phyloP scores from a whole-genome alignment of 1,284 basidiomycete species.

The Moniliophthora roreri region DNA sequence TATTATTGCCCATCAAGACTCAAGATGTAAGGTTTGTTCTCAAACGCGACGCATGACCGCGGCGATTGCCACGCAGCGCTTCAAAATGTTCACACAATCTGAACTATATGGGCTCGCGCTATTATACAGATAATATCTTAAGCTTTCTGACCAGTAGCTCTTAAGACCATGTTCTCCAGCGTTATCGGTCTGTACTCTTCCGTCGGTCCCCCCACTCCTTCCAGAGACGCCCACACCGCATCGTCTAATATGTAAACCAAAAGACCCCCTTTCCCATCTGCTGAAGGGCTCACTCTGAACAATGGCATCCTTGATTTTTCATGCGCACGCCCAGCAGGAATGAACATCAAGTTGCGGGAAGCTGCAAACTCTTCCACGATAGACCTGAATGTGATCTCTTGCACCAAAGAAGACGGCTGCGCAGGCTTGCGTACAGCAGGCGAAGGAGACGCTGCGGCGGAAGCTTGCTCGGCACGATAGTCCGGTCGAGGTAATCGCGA shows the following conservation, averaged over 20 bases:
- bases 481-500: slow-evolving; percentile 67
- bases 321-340: slow-evolving; percentile 83
- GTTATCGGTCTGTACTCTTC: slow-evolving; percentile 62
- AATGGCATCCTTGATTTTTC: slow-evolving; percentile 83
- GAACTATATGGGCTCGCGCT: not conserved
- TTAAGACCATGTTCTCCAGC: slow-evolving; percentile 69
- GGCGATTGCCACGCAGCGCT: too few species aligned
- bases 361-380: slow-evolving; percentile 90
- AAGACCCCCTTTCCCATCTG: slow-evolving; percentile 83
- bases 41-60: too few species aligned
- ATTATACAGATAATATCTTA: not conserved
- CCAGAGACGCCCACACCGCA: slow-evolving; percentile 75
- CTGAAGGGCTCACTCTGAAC: slow-evolving; percentile 75
- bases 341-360: slow-evolving; percentile 82
- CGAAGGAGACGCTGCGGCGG: slow-evolving; percentile 21
- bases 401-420: slow-evolving; percentile 49
- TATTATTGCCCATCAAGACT: too few species aligned
- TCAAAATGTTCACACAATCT: not conserved
- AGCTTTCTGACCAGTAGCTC: slow-evolving; percentile 42
- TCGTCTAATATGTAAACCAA: slow-evolving; percentile 86
- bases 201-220: slow-evolving; percentile 37
- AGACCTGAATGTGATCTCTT: slow-evolving; percentile 85
- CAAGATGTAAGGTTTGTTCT: too few species aligned
- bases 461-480: slow-evolving; percentile 40
- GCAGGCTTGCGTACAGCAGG: slow-evolving; percentile 20